Evolutionary conservation across 139 green algal species (phyloP), one percentile per base, ranked within the genome.

Genomic region (Coelastrella sp.): DNA sequence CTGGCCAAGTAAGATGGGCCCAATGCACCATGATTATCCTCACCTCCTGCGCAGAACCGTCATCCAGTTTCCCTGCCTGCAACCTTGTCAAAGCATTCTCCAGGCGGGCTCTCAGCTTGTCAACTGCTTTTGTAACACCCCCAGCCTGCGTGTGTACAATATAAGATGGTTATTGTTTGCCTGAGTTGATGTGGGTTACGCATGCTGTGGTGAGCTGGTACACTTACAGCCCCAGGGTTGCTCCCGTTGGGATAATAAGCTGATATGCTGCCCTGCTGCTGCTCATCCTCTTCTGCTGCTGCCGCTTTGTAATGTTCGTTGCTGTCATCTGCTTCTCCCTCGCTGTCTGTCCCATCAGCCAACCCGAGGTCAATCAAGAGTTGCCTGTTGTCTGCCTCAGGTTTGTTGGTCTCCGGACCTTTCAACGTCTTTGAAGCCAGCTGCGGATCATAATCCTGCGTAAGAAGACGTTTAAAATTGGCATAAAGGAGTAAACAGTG

Each of bases 401-500:
- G 19, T 23, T 59, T 64, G 84, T 13, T 58, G 22, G 78, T 58
- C 65, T 66, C 32, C 60, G 32, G 19, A 4, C 11, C 84, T 23
- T 59, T 57, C 7, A 94, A 59, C 8, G 92, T 92, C 19, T 90
- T 78, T 66, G 83, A 71, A 2, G 92, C 92, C 3, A 94, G 56
- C 16, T 20, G 5, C 4, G 92, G 92, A 74, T 94, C 75, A 47
- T 91, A 93, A 6, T 91, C 88, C 88, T 92, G 73, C 58, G 17
- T 14, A 47, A 47, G 1, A 47, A 47, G 32, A 1, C 32, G 32
- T 47, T 2, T 47, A 47, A 47, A 2, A 74, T 5, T 60, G 8
- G 23, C 61, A 13, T 19, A 61, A 78, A 17, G 4, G 0, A 22
- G 7, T 47, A 47, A 47, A 47, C 32, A 47, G 32, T 47, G 32